Conservation (phyloP, 495 filamentous ascomycete genomes). For the Trichoderma virens region DNA sequence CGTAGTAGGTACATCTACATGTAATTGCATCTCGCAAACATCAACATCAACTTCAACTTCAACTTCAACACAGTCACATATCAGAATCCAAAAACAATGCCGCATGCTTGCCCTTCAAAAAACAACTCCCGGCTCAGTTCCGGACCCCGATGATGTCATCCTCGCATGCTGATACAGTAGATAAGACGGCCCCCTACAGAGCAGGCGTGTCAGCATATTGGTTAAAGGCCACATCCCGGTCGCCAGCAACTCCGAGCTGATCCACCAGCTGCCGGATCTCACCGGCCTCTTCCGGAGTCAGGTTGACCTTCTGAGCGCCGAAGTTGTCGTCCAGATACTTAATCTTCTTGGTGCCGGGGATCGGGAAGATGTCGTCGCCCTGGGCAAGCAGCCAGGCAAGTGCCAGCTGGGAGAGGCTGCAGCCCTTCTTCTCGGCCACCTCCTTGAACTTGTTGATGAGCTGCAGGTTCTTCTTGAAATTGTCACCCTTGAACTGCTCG, state of each 20-base stretch:
- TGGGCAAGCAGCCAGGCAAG: constrained; percentile 52
- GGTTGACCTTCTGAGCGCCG: constrained; percentile 32
- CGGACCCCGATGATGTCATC: too few relatives aligned
- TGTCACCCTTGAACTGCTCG: constrained; percentile 43
- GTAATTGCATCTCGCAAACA: too few relatives aligned
- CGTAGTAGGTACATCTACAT: too few relatives aligned
- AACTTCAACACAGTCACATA: too few relatives aligned
- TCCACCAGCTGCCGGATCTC: constrained; percentile 32
- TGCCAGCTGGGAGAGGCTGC: constrained; percentile 41
- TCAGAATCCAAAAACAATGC: too few relatives aligned
- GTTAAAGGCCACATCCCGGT: constrained; percentile 4
- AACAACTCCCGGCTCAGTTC: too few relatives aligned
- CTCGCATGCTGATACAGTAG: too few relatives aligned
- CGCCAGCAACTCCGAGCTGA: constrained; percentile 20
- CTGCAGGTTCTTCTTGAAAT: constrained; percentile 46
- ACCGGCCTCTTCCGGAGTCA: constrained; percentile 38
- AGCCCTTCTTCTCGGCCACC: constrained; percentile 41
- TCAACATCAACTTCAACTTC: too few relatives aligned
- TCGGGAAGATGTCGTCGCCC: constrained; percentile 47
- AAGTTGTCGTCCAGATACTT: constrained; percentile 53
- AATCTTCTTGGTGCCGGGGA: constrained; percentile 50
- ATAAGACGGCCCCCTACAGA: too few relatives aligned
- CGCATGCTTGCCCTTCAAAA: too few relatives aligned
- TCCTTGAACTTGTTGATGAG: constrained; percentile 39
- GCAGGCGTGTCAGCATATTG: constrained; percentile 12